Evolutionary conservation across 176 grass and related monocot species (phyloP).

Genomic region (Echinochloa phyllopogon): DNA sequence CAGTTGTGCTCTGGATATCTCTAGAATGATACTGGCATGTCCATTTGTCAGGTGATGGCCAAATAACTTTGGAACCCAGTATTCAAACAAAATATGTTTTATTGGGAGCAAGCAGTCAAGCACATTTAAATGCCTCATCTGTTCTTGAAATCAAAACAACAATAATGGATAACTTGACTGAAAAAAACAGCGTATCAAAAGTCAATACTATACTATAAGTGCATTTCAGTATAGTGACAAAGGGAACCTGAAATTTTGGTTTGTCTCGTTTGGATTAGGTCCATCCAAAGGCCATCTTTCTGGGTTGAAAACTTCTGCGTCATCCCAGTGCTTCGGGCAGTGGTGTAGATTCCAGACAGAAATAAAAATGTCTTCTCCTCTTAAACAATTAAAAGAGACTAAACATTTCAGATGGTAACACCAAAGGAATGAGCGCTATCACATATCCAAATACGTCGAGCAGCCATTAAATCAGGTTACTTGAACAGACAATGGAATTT

Average conservation of each 20-base stretch:
- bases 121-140: not conserved
- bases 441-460: constrained; percentile 16
- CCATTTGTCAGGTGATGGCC: not conserved
- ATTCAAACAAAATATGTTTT: constrained; percentile 21
- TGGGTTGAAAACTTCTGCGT: constrained; percentile 95
- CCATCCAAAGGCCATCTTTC: constrained; percentile 95
- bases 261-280: constrained; percentile 94
- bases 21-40: constrained; percentile 7
- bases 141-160: constrained; percentile 20
- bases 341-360: constrained; percentile 94
- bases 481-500: constrained; percentile 12
- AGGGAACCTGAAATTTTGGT: constrained; percentile 94
- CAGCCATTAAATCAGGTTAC: not conserved
- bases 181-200: not conserved
- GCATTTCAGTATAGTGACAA: constrained; percentile 25
- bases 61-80: not conserved
- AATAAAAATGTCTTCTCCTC: constrained; percentile 98
- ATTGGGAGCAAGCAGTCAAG: not conserved
- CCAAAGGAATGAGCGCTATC: not conserved
- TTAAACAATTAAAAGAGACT: constrained; percentile 25
- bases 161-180: not conserved
- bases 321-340: constrained; percentile 83
- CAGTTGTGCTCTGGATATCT: not conserved
- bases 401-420: not conserved
- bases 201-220: not conserved